phyloP scores from a whole-genome alignment of 2,329 filamentous ascomycete species.

The Ophiostoma ulmi region DNA sequence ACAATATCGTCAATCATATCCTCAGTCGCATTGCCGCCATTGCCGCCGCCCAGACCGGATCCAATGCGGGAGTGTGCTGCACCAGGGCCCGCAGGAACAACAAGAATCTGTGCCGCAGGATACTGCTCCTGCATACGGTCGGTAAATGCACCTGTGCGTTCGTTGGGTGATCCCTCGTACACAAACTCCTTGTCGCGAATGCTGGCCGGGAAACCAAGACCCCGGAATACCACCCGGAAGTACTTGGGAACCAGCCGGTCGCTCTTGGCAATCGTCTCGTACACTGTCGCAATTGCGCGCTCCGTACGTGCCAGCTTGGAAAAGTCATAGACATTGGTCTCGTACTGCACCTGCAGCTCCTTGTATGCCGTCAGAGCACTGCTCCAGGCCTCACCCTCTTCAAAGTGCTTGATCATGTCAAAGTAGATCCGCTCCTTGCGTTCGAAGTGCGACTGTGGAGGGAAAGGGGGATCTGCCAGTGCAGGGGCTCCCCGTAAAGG shows the following conservation, averaged over 20 bases:
- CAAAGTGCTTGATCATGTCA: conserved; percentile 89
- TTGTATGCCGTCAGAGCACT: conserved; percentile 82
- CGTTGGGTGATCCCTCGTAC: conserved; percentile 73
- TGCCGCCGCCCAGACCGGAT: conserved; percentile 6
- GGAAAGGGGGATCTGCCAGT: conserved; percentile 69
- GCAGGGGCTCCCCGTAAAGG: conserved; percentile 60
- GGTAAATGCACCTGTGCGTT: conserved; percentile 75
- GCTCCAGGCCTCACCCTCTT: conserved; percentile 91
- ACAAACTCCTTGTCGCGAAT: conserved; percentile 88
- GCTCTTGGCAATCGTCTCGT: conserved; percentile 80
- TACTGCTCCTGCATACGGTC: conserved; percentile 91
- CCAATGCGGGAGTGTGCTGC: conserved; percentile 20
- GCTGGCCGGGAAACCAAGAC: conserved; percentile 76
- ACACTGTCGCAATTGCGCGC: conserved; percentile 84
- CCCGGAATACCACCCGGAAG: conserved; percentile 85
- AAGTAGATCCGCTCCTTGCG: conserved; percentile 90
- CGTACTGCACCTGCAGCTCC: conserved; percentile 87
- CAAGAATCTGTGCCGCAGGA: conserved; percentile 73
- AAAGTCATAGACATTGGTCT: conserved; percentile 84
- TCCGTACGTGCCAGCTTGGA: conserved; percentile 84
- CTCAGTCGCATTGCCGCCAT: conserved; percentile 42
- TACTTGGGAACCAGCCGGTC: conserved; percentile 75
- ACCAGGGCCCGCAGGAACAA: conserved; percentile 21
- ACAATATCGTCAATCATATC: conserved; percentile 61
- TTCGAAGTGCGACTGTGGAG: conserved; percentile 81